Evolutionary conservation across 352 stramenopile species (phyloP).

Genomic region (Globisporangium emineosum): DNA sequence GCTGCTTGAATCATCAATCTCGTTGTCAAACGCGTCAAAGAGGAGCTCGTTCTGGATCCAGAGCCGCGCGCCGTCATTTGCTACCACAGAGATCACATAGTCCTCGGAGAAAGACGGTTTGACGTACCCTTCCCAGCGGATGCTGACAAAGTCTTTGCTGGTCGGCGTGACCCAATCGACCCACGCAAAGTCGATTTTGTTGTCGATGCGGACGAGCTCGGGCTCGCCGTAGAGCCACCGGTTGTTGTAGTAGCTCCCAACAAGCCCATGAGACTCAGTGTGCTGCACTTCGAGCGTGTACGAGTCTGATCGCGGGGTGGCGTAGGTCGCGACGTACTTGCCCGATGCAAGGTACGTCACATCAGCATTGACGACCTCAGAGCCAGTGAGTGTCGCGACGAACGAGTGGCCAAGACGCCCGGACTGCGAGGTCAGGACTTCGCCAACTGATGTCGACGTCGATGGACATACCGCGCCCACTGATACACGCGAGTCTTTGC

Average conservation of each 20-base stretch:
- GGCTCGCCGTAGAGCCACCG: constrained; percentile 90
- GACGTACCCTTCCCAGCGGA: constrained; percentile 92
- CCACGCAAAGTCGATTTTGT: constrained; percentile 92
- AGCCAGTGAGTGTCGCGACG: constrained; percentile 54
- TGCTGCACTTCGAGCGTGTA: constrained; percentile 88
- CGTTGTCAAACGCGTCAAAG: constrained; percentile 57
- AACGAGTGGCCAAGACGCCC: constrained; percentile 66
- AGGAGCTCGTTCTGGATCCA: constrained; percentile 62
- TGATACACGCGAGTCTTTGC: constrained; percentile 33
- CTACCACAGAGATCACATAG: constrained; percentile 85
- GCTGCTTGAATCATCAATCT: constrained; percentile 16
- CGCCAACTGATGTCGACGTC: constrained; percentile 31
- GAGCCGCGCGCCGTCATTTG: constrained; percentile 89
- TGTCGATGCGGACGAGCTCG: constrained; percentile 84
- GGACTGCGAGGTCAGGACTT: constrained; percentile 35
- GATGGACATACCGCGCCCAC: constrained; percentile 46
- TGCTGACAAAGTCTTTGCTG: constrained; percentile 92
- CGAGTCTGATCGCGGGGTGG: constrained; percentile 72
- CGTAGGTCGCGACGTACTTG: constrained; percentile 89
- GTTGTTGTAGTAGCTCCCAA: constrained; percentile 95
- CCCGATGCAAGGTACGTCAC: constrained; percentile 59
- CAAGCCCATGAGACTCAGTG: constrained; percentile 75
- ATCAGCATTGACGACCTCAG: constrained; percentile 51
- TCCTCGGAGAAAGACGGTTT: constrained; percentile 88
- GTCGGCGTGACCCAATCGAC: constrained; percentile 86